These are phyloP conservation scores for Ophiostoma piceae DNA, from an alignment of 2,329 filamentous ascomycete species.

Conservation along the genomic window DNA sequence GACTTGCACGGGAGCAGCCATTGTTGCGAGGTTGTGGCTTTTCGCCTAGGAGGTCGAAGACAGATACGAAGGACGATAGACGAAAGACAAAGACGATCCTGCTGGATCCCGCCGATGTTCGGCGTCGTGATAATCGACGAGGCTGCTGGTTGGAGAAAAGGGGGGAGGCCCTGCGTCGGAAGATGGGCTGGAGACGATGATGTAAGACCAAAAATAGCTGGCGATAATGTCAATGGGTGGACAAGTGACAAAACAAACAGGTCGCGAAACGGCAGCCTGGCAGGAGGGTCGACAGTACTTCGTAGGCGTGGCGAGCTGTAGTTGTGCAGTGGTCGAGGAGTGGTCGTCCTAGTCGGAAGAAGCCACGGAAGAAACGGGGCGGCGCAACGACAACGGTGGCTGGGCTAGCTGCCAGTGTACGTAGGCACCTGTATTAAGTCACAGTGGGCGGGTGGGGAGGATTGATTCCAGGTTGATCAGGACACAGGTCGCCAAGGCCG, in stretches of 20 bases:
- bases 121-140: conserved; percentile 11
- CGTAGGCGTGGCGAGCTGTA: neutral
- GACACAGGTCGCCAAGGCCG: neutral
- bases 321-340: neutral
- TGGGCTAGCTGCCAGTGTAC: conserved; percentile 15
- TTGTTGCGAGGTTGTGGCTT: conserved; percentile 15
- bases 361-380: conserved; percentile 22
- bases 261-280: conserved; percentile 13
- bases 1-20: conserved; percentile 51
- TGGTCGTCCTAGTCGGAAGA: conserved; percentile 14
- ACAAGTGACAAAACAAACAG: neutral
- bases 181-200: neutral
- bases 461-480: neutral
- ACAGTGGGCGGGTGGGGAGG: neutral
- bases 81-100: conserved; percentile 6
- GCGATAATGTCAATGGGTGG: neutral
- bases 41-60: neutral
- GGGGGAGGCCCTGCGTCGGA: neutral
- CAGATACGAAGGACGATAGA: neutral
- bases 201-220: neutral
- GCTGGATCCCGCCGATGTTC: conserved; percentile 19
- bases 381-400: conserved; percentile 21
- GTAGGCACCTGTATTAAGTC: conserved; percentile 12
- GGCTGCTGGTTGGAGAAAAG: conserved; percentile 12
- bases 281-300: neutral